phyloP scores from a whole-genome alignment of 2,329 filamentous ascomycete species.

The Cercospora sesami region DNA sequence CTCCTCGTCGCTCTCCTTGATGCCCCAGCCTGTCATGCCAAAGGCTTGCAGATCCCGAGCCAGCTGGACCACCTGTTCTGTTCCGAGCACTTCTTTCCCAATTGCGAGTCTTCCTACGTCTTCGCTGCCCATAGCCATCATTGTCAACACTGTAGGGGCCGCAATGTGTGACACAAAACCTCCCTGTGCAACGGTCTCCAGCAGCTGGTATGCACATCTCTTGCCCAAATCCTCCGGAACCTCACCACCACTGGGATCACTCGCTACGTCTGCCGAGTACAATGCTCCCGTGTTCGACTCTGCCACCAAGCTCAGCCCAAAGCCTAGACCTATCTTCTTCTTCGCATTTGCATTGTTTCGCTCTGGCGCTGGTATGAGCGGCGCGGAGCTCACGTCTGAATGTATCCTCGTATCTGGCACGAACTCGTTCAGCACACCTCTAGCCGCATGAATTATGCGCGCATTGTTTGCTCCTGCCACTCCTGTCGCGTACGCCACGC shows the following conservation, averaged over 20 bases:
- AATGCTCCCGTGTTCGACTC: slow-evolving; percentile 85
- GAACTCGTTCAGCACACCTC: slow-evolving; percentile 82
- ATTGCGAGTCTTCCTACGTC: slow-evolving; percentile 86
- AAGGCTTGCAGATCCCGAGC: slow-evolving; percentile 86
- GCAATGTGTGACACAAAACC: slow-evolving; percentile 77
- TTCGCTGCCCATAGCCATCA: slow-evolving; percentile 98
- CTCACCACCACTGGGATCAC: slow-evolving; percentile 73
- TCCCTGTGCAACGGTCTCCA: slow-evolving; percentile 78
- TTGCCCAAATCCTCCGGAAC: slow-evolving; percentile 89
- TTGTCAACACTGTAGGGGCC: slow-evolving; percentile 70
- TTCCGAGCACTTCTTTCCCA: slow-evolving; percentile 76
- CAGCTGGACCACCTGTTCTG: slow-evolving; percentile 75
- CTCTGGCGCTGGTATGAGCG: slow-evolving; percentile 66
- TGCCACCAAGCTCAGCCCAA: slow-evolving; percentile 85
- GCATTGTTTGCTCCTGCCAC: slow-evolving; percentile 92
- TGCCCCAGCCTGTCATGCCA: slow-evolving; percentile 85
- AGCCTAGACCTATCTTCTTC: slow-evolving; percentile 75
- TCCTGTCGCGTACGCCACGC: slow-evolving; percentile 90
- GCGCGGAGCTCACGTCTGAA: slow-evolving; percentile 63
- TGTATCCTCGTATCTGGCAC: slow-evolving; percentile 89
- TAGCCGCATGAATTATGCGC: slow-evolving; percentile 87
- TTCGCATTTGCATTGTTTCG: slow-evolving; percentile 59
- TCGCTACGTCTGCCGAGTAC: slow-evolving; percentile 81
- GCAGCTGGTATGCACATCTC: slow-evolving; percentile 81
- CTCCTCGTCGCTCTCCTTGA: slow-evolving; percentile 66